Conservation (phyloP, 352 stramenopile genomes). For the Aphanomyces cochlioides region DNA sequence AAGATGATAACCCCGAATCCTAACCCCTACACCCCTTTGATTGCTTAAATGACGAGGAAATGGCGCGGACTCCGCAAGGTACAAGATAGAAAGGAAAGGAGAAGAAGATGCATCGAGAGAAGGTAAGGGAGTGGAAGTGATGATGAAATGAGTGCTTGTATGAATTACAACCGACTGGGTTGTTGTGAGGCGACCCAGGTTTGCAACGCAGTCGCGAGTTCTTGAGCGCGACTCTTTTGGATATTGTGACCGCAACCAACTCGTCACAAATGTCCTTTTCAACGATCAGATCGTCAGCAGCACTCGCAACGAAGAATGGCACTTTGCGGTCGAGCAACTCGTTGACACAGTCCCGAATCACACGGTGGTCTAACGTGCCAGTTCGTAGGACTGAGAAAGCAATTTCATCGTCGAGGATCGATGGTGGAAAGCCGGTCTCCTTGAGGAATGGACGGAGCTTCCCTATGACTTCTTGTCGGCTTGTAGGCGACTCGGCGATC, state of each 20-base stretch:
- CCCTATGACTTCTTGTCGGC: not conserved
- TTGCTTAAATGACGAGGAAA: no score
- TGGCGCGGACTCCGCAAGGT: no score
- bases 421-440: not conserved
- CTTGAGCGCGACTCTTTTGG: conserved; percentile 17
- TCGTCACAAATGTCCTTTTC: conserved; percentile 2
- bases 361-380: not conserved
- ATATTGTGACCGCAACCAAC: not conserved
- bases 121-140: no score
- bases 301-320: not conserved
- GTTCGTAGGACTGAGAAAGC: conserved; percentile 3
- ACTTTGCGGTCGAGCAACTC: no score
- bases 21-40: no score
- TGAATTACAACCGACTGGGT: no score
- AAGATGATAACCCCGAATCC: no score
- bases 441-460: not conserved
- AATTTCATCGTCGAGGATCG: conserved; percentile 5
- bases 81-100: no score
- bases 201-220: not conserved
- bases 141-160: no score
- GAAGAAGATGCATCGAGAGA: no score
- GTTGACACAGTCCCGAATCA: not conserved
- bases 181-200: not conserved
- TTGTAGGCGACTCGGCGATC: not conserved
- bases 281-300: conserved; percentile 2